A percentile compares a stretch with the other conserved stretches of the same genome.
Evolutionary conservation across 495 filamentous ascomycete species (phyloP).

Genomic region (Neurospora sp.): DNA sequence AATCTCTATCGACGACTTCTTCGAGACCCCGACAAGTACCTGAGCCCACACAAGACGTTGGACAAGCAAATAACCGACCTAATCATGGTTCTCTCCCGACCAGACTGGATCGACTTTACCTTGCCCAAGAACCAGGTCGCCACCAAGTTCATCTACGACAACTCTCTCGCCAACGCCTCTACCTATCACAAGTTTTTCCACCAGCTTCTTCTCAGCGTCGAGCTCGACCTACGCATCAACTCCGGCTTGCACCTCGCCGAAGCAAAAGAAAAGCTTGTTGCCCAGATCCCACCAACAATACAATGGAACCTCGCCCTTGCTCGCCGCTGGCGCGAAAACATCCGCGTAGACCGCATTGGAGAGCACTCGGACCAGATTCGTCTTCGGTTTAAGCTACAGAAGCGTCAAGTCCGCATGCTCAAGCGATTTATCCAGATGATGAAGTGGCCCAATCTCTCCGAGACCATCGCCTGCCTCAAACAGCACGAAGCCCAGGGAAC

Average conservation of each 20-base stretch:
- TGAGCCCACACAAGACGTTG: conserved; percentile 43
- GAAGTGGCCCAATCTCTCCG: conserved; percentile 62
- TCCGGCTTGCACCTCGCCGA: conserved; percentile 39
- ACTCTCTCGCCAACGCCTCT: conserved; percentile 20
- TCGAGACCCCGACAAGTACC: conserved; percentile 39
- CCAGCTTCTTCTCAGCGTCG: conserved; percentile 58
- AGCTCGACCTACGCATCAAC: conserved; percentile 54
- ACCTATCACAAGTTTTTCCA: conserved; percentile 56
- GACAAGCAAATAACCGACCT: conserved; percentile 60
- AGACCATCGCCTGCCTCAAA: conserved; percentile 48
- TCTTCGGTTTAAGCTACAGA: conserved; percentile 47
- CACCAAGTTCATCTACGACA: conserved; percentile 50
- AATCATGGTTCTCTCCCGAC: conserved; percentile 49
- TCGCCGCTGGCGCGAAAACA: conserved; percentile 56
- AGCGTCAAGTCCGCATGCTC: conserved; percentile 51
- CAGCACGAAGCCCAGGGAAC: conserved; percentile 43
- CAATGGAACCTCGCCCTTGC: conserved; percentile 60
- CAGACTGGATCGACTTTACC: conserved; percentile 61
- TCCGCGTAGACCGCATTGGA: conserved; percentile 45
- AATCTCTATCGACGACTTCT: conserved; percentile 42
- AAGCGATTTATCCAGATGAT: conserved; percentile 55
- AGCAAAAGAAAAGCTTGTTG: conserved; percentile 46
- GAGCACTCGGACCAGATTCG: conserved; percentile 33
- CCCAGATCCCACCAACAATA: conserved; percentile 53
- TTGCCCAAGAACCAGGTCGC: conserved; percentile 51